Conservation (phyloP, 1,139 yeast species). For the Yamadazyma triangularis region DNA sequence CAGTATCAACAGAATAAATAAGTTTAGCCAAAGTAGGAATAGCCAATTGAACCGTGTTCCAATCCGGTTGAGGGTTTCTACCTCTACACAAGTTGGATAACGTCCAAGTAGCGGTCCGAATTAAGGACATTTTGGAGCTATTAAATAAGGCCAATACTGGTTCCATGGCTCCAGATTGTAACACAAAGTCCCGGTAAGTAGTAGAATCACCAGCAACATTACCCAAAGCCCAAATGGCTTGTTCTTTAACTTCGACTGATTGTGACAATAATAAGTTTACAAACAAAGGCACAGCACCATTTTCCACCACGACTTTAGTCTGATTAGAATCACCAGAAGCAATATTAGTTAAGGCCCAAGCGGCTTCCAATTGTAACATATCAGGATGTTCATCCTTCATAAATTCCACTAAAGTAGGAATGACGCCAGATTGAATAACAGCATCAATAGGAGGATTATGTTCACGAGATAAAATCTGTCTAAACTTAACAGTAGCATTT, state of each 20-base stretch:
- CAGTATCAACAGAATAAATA: constrained; percentile 86
- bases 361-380: constrained; percentile 93
- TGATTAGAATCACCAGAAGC: constrained; percentile 94
- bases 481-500: constrained; percentile 85
- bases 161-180: constrained; percentile 80
- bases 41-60: constrained; percentile 82
- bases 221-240: constrained; percentile 99
- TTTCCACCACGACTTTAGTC: constrained; percentile 84
- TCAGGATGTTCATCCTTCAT: constrained; percentile 77
- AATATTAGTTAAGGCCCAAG: constrained; percentile 98
- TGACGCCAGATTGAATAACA: constrained; percentile 90
- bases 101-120: constrained; percentile 98
- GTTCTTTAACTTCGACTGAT: constrained; percentile 91
- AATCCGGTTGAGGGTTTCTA: constrained; percentile 92
- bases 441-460: constrained; percentile 96
- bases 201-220: constrained; percentile 98
- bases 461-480: constrained; percentile 91
- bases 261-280: constrained; percentile 76
- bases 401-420: constrained; percentile 83
- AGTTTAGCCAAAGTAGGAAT: constrained; percentile 90
- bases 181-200: constrained; percentile 81
- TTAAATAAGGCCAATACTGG: constrained; percentile 79
- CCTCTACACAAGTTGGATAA: constrained; percentile 95
- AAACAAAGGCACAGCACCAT: constrained; percentile 90
- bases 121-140: constrained; percentile 77